Percentiles rank a stretch among this genome's conserved stretches.
These are phyloP conservation scores for Bipolaris zeicola DNA, from an alignment of 2,329 filamentous ascomycete species.

Conservation along the genomic window DNA sequence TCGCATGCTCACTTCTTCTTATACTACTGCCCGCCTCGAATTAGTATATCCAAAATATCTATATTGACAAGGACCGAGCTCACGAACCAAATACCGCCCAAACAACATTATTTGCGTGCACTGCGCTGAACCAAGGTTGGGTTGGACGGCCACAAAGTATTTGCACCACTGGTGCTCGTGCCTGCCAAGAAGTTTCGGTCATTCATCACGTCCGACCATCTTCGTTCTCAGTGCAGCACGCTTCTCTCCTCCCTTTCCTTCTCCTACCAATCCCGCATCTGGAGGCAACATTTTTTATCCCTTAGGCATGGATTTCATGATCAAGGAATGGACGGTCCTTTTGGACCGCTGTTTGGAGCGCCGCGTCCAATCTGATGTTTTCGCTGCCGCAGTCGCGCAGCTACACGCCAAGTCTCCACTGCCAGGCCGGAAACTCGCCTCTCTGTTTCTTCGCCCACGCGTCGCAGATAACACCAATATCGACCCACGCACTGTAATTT, in stretches of 20 bases:
- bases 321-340: slow-evolving; percentile 43
- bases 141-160: neutral
- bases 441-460: slow-evolving; percentile 42
- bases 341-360: slow-evolving; percentile 43
- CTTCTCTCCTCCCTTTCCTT: slow-evolving; percentile 4
- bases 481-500: slow-evolving; percentile 45
- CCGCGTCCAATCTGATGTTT: slow-evolving; percentile 40
- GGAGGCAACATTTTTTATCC: neutral
- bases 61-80: too few species aligned
- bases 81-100: too few species aligned
- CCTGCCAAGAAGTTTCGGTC: slow-evolving; percentile 15
- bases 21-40: too few species aligned
- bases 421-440: slow-evolving; percentile 44
- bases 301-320: slow-evolving; percentile 38
- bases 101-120: neutral
- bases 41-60: too few species aligned
- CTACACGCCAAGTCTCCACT: slow-evolving; percentile 44
- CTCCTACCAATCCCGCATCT: neutral
- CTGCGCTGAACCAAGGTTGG: neutral
- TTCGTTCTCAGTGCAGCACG: slow-evolving; percentile 12
- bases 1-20: too few species aligned
- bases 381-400: slow-evolving; percentile 40
- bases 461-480: slow-evolving; percentile 31
- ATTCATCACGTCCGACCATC: slow-evolving; percentile 13
- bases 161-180: neutral